Conservation (phyloP, 192 early-diverging fungal genomes). For the Dissophora ornata region DNA sequence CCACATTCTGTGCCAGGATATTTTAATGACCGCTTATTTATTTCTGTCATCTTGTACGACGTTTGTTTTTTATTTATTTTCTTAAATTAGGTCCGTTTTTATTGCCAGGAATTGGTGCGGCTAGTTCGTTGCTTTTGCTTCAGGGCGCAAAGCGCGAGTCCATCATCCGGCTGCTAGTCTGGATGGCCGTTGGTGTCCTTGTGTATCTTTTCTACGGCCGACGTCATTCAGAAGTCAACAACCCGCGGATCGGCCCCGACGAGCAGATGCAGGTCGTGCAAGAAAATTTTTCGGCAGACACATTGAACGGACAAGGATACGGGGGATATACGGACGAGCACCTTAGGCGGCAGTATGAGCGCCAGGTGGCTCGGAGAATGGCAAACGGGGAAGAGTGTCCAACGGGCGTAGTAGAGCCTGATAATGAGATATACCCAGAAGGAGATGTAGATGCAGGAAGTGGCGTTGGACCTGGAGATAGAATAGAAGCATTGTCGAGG, state of each 20-base stretch:
- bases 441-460: background rate
- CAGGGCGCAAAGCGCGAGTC: conserved; percentile 71
- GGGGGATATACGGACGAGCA: conserved; percentile 27
- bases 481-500: background rate
- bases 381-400: too few species aligned
- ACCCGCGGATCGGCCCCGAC: conserved; percentile 19
- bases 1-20: too few species aligned
- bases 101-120: conserved; percentile 73
- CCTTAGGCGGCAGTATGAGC: conserved; percentile 37
- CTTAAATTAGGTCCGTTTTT: conserved; percentile 59
- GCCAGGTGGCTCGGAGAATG: conserved; percentile 25
- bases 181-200: conserved; percentile 82
- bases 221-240: conserved; percentile 68
- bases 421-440: conserved; percentile 11
- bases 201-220: conserved; percentile 80
- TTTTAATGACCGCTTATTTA: too few species aligned
- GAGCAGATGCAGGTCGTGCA: conserved; percentile 38
- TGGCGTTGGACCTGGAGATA: conserved; percentile 3
- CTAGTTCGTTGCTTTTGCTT: conserved; percentile 71
- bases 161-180: conserved; percentile 80
- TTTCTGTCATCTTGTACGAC: too few species aligned
- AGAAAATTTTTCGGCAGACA: conserved; percentile 22
- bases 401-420: background rate
- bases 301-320: conserved; percentile 2
- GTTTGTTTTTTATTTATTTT: conserved; percentile 16